These are phyloP conservation scores for Ambrosia trifida DNA, from an alignment of 129 eudicot genomes.

Conservation along the genomic window DNA sequence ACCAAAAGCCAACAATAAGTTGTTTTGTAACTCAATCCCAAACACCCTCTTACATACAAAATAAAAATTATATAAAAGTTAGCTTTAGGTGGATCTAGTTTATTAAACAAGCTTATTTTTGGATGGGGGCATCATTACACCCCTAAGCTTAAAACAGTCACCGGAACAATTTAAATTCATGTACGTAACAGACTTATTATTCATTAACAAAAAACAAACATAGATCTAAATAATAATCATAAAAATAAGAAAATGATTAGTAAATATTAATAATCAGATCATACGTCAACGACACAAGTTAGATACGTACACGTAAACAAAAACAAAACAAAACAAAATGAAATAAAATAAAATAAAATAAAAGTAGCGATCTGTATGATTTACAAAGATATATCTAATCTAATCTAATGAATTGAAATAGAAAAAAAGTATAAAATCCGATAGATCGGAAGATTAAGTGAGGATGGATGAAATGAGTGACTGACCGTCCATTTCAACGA, in stretches of 20 bases:
- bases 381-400: neutral
- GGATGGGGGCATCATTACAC: too few relatives aligned
- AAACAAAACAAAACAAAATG: neutral
- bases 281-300: slow-evolving; percentile 19
- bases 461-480: neutral
- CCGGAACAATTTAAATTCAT: too few relatives aligned
- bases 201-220: neutral
- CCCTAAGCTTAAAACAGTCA: too few relatives aligned
- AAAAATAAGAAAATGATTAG: neutral
- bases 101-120: too few relatives aligned
- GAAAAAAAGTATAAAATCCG: neutral
- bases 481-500: slow-evolving; percentile 98
- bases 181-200: neutral
- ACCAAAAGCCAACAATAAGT: too few relatives aligned
- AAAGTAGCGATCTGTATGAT: neutral
- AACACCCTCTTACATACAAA: too few relatives aligned
- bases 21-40: too few relatives aligned
- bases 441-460: slow-evolving; percentile 13
- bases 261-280: slow-evolving; percentile 10
- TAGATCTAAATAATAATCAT: neutral
- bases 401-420: neutral
- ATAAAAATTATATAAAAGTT: too few relatives aligned
- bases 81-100: too few relatives aligned
- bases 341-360: neutral
- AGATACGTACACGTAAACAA: neutral